phyloP scores from a whole-genome alignment of 208 protist genomes.

The Wallacemonas sp. region DNA sequence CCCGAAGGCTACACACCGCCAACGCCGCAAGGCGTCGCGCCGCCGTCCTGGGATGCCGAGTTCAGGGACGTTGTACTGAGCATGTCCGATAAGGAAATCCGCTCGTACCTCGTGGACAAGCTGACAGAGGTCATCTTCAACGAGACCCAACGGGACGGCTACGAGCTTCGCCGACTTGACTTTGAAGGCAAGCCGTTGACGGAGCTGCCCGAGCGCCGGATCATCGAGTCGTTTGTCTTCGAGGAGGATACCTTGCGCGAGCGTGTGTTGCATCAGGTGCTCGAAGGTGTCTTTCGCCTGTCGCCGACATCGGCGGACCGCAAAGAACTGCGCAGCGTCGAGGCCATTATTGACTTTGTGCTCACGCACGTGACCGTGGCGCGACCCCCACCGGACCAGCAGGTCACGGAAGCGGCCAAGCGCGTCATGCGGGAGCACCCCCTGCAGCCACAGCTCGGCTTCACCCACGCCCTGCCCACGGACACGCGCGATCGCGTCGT shows the following conservation, averaged over 20 bases:
- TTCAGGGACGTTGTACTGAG: conserved; percentile 70
- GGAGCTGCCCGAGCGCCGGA: conserved; percentile 79
- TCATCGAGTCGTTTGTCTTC: conserved; percentile 89
- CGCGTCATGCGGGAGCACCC: conserved; percentile 61
- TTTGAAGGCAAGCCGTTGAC: conserved; percentile 92
- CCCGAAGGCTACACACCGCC: conserved; percentile 43
- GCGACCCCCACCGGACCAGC: conserved; percentile 19
- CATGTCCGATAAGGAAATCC: conserved; percentile 75
- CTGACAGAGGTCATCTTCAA: conserved; percentile 87
- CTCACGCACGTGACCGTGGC: conserved; percentile 78
- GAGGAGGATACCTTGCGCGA: conserved; percentile 89
- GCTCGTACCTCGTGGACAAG: conserved; percentile 67
- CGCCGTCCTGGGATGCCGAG: conserved; percentile 79
- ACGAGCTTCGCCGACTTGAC: conserved; percentile 89
- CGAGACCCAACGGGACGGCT: conserved; percentile 88
- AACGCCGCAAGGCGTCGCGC: conserved; percentile 37
- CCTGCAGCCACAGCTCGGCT: conserved; percentile 86
- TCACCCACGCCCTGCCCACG: conserved; percentile 77
- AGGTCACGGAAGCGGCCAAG: conserved; percentile 59
- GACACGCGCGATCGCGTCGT: conserved; percentile 75
- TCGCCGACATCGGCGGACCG: conserved; percentile 70
- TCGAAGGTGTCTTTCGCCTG: conserved; percentile 88
- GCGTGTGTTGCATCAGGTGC: conserved; percentile 80
- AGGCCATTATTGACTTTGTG: conserved; percentile 82
- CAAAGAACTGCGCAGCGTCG: conserved; percentile 79